Evolutionary conservation across 2,329 filamentous ascomycete species (phyloP).

Genomic region (Epichloe aotearoae): DNA sequence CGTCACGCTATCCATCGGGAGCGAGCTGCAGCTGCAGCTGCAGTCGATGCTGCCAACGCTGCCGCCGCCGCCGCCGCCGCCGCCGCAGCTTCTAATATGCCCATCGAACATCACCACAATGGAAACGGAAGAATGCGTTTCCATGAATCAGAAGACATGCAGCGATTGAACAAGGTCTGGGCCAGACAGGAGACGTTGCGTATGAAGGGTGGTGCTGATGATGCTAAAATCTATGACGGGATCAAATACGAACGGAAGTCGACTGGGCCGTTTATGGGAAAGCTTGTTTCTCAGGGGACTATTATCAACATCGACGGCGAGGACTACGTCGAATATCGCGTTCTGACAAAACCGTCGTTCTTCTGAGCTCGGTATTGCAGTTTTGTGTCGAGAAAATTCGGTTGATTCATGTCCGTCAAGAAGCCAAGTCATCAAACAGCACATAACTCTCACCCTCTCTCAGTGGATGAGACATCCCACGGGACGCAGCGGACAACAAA

Average conservation of each 20-base stretch:
- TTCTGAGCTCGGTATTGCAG: slow-evolving; percentile 26
- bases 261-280: slow-evolving; percentile 47
- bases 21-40: slow-evolving; percentile 20
- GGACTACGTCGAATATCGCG: slow-evolving; percentile 53
- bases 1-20: slow-evolving; percentile 31
- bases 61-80: slow-evolving; percentile 11
- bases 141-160: slow-evolving; percentile 34
- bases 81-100: slow-evolving; percentile 11
- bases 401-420: too few species aligned
- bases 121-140: slow-evolving; percentile 22
- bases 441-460: too few species aligned
- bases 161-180: slow-evolving; percentile 43
- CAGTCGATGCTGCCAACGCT: slow-evolving; percentile 16
- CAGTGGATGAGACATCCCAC: too few species aligned
- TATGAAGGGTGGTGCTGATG: slow-evolving; percentile 29
- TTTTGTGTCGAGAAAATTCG: not conserved
- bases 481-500: too few species aligned
- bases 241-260: slow-evolving; percentile 50
- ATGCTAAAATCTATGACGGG: slow-evolving; percentile 44
- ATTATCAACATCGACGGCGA: slow-evolving; percentile 54
- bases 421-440: too few species aligned
- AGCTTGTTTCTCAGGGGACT: slow-evolving; percentile 47
- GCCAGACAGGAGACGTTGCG: slow-evolving; percentile 36
- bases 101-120: slow-evolving; percentile 7
- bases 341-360: slow-evolving; percentile 50